Evolutionary conservation across 345 rosid genomes (phyloP), one percentile per base, ranked within the genome.

Genomic region (Brassica juncea): DNA sequence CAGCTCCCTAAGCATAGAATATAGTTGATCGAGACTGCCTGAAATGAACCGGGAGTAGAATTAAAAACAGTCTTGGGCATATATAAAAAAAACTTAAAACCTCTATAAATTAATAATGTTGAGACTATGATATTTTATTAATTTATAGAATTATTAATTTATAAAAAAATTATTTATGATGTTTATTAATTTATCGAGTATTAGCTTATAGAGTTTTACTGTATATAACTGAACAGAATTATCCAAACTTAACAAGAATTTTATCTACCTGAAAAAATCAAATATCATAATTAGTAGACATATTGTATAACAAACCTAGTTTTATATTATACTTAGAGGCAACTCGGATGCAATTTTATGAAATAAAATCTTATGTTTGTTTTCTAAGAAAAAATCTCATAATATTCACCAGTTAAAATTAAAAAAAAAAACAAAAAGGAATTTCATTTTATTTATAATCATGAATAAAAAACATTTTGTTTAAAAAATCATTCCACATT

Each of bases 21-120:
- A 82, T 78, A 90, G 84, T 63, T 91, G 92, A 74, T 80, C 69
- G n/a, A 94, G 85, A 72, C 95, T 83, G 25, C 83, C 83, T 80
- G 67, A 47, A 47, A 39, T 7, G 8, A 37, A 14, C 19, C 10
- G 0, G 23, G 61, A 54, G 5, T 39, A 39, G 15, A 14, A 8
- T 59, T 72, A 61, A 4, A 55, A 71, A 54, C 25, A 54, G 6
- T 54, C 60, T 52, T 52, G 16, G 6, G 54, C 54, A 44, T 5
- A 44, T 44, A 5, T 15, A 16, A 15, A 54, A 11, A 54, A 3
- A 28, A 28, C 31, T 28, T 28, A 28, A 28, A 28, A 28, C 31
- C 4, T 28, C 31, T 28, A 28, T 28, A 28, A 28, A 28, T 28
- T 28, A 28, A 28, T 28, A 28, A 28, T 28, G 4, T 4, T 28